Conservation (phyloP, 305 asterid genomes). For the Fraxinus platypoda region DNA sequence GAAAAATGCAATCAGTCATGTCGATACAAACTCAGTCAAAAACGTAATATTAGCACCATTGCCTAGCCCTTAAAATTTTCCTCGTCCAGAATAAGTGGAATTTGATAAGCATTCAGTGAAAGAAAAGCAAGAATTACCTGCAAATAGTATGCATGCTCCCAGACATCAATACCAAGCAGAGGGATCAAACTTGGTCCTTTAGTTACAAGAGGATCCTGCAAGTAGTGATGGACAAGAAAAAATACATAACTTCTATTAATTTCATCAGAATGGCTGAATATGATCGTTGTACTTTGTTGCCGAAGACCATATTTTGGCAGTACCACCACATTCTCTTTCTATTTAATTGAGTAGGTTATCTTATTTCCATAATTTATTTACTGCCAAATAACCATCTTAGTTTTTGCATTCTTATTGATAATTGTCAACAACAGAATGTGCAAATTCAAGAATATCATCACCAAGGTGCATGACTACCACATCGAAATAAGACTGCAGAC, state of each 20-base stretch:
- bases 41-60: background rate
- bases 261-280: background rate
- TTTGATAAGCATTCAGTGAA: background rate
- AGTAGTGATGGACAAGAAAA: background rate
- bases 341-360: background rate
- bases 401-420: background rate
- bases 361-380: background rate
- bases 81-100: background rate
- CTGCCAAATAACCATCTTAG: background rate
- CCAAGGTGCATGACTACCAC: background rate
- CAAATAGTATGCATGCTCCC: slow-evolving; percentile 44
- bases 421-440: background rate
- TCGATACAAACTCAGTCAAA: background rate
- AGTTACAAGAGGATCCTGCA: slow-evolving; percentile 36
- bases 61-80: background rate
- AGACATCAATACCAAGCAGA: slow-evolving; percentile 38
- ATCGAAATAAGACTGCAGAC: background rate
- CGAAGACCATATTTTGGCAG: background rate
- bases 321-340: background rate
- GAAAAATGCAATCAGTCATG: background rate
- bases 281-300: background rate
- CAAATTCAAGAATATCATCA: background rate
- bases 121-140: slow-evolving; percentile 24
- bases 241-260: background rate
- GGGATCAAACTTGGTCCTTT: slow-evolving; percentile 37